phyloP scores from a whole-genome alignment of 1,284 basidiomycete species.

The Thecaphora thlaspeos region DNA sequence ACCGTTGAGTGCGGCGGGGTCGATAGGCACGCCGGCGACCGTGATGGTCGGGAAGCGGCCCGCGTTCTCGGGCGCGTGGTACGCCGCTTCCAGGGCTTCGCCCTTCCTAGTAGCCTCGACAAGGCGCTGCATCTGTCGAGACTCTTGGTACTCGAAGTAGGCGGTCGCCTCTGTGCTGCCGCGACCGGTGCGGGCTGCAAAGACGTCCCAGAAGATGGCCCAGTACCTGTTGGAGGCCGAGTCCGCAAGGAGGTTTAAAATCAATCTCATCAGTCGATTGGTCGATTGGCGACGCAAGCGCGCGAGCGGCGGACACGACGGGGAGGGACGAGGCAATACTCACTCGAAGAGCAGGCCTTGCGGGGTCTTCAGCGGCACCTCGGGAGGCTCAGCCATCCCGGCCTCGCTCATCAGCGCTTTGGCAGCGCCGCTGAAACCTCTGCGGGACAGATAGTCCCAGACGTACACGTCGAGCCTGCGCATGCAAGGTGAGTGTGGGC shows the following conservation, averaged over 20 bases:
- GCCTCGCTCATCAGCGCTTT: slow-evolving; percentile 49
- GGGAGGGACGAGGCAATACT: too few relatives aligned
- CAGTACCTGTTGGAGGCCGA: slow-evolving; percentile 44
- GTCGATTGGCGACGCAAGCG: background rate
- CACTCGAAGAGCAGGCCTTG: slow-evolving; percentile 53
- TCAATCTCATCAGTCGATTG: background rate
- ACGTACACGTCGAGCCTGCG: slow-evolving; percentile 55
- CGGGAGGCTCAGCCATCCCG: slow-evolving; percentile 47
- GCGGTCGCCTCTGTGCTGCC: slow-evolving; percentile 42
- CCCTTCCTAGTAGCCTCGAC: slow-evolving; percentile 29
- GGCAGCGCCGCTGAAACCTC: slow-evolving; percentile 47
- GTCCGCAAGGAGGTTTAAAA: background rate
- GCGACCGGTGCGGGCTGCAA: slow-evolving; percentile 46
- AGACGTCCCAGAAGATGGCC: slow-evolving; percentile 57
- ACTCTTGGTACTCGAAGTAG: slow-evolving; percentile 48
- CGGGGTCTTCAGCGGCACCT: slow-evolving; percentile 49
- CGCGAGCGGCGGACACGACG: too few relatives aligned
- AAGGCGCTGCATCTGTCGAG: slow-evolving; percentile 39
- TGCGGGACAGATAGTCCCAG: slow-evolving; percentile 55
- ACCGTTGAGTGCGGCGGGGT: slow-evolving; percentile 16
- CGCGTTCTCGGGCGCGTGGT: slow-evolving; percentile 24
- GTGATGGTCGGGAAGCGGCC: slow-evolving; percentile 38
- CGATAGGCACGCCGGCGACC: slow-evolving; percentile 15
- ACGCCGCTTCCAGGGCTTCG: slow-evolving; percentile 31
- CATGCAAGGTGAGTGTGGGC: too few relatives aligned